These are phyloP conservation scores for Hordeum pubiflorum DNA, from an alignment of 202 grass and related monocot genomes.

Conservation along the genomic window DNA sequence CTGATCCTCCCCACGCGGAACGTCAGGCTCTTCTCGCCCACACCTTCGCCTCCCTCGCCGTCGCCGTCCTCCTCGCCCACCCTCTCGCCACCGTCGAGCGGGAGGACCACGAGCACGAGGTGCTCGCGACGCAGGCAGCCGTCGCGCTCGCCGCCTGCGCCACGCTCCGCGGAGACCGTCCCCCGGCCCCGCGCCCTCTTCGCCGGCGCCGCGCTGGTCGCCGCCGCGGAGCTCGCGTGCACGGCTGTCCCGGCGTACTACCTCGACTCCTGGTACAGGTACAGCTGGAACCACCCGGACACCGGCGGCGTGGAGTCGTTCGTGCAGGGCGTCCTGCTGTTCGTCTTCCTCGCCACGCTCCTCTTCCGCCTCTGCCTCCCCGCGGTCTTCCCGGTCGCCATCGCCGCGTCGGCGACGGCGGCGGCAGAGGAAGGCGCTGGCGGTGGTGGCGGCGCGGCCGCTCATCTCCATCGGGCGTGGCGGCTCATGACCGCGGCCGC, in stretches of 20 bases:
- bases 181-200: neutral
- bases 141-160: neutral
- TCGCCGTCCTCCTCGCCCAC: neutral
- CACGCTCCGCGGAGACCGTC: neutral
- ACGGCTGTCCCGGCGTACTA: neutral
- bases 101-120: neutral
- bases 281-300: neutral
- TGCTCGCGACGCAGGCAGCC: neutral
- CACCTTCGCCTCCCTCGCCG: neutral
- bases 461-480: neutral
- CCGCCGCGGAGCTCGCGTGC: neutral
- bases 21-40: neutral
- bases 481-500: neutral
- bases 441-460: neutral
- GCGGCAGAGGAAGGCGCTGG: neutral
- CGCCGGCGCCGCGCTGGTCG: neutral
- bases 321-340: neutral
- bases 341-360: neutral
- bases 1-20: slow-evolving; percentile 1
- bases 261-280: neutral
- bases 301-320: neutral
- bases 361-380: neutral
- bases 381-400: neutral
- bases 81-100: neutral
- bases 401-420: neutral